Evolutionary conservation across 1,284 basidiomycete species (phyloP), one percentile per base, ranked within the genome.

Genomic region (Melampsora occidentalis): DNA sequence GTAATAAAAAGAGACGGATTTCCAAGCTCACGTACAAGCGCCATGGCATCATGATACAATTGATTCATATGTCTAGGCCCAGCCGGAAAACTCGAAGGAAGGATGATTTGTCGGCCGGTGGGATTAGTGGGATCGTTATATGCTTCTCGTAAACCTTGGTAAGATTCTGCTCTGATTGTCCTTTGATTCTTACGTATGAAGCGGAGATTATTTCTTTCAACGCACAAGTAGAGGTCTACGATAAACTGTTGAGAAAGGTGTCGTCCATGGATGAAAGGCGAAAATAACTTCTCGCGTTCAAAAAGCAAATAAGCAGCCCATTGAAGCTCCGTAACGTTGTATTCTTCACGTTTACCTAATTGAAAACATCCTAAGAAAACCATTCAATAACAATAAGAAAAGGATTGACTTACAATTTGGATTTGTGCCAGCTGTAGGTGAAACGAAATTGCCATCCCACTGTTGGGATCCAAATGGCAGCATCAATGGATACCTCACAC

Each of bases 1-100:
- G 84, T 85, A 69, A 84, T 78, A 78, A 85, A 86, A 65, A 84
- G 83, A 4, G 82, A 83, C 0, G 84, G 84, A 18, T 73, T 77
- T 1, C 84, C 84, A 61, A 70, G 78, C 0, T 77, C 68, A 4
- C 79, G 78, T 0, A 83, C 84, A 76, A 85, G 80, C 0, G 83
- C 82, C 5, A 85, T 79, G 0, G 82, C 81, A 78, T 85, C 84
- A 0, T 84, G 80, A 53, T 83, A 81, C 53, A 84, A 82, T 39
- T 85, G 80, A 2, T 81, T 80, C 20, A 82, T 79, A 83, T 83
- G 83, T 0, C 81, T 78, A 2, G 77, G 76, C 0, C 83, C 83
- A 10, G 83, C 83, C 0, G 83, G 75, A 53, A 85, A 85, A 1
- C 80, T 82, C 1, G 84, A 79, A 1, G 83, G 84, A 0, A 84